phyloP scores from a whole-genome alignment of 2,329 filamentous ascomycete genomes.

The Westerdykella ornata region DNA sequence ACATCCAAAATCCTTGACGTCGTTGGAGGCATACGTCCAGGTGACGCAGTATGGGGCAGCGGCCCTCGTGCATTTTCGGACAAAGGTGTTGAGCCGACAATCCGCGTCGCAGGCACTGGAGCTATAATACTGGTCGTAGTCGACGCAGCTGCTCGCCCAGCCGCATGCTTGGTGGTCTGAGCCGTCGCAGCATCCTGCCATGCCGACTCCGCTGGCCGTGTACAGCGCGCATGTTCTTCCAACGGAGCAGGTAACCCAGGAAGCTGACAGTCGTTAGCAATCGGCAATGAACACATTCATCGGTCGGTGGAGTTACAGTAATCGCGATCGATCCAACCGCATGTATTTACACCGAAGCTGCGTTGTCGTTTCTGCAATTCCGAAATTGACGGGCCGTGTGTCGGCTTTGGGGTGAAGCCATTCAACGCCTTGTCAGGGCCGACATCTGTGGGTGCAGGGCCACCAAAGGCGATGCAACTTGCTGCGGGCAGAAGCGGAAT shows the following conservation, averaged over 20 bases:
- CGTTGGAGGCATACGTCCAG: conserved; percentile 21
- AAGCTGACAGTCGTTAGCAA: conserved; percentile 6
- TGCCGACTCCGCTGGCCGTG: conserved; percentile 14
- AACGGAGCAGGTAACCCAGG: conserved; percentile 11
- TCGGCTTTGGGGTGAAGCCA: conserved; percentile 18
- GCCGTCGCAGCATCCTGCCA: conserved; percentile 24
- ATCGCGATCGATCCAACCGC: conserved; percentile 21
- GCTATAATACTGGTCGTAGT: conserved; percentile 11
- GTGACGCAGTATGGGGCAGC: conserved; percentile 21
- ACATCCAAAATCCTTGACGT: conserved; percentile 21
- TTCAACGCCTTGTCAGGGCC: conserved; percentile 8
- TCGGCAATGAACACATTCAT: not conserved
- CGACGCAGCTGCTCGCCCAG: conserved; percentile 24
- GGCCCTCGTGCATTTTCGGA: conserved; percentile 18
- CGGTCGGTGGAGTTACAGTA: conserved; percentile 9
- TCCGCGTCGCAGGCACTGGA: conserved; percentile 11
- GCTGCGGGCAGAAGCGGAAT: conserved; percentile 12
- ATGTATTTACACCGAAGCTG: conserved; percentile 12
- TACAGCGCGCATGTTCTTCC: conserved; percentile 24
- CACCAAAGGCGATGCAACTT: conserved; percentile 17
- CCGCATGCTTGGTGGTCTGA: conserved; percentile 17
- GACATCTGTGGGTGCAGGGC: conserved; percentile 13
- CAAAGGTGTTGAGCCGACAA: conserved; percentile 18
- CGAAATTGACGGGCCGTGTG: conserved; percentile 14
- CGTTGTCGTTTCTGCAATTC: conserved; percentile 16